These are phyloP conservation scores for Stenocarpella maydis DNA, from an alignment of 2,329 filamentous ascomycete species.

Conservation along the genomic window DNA sequence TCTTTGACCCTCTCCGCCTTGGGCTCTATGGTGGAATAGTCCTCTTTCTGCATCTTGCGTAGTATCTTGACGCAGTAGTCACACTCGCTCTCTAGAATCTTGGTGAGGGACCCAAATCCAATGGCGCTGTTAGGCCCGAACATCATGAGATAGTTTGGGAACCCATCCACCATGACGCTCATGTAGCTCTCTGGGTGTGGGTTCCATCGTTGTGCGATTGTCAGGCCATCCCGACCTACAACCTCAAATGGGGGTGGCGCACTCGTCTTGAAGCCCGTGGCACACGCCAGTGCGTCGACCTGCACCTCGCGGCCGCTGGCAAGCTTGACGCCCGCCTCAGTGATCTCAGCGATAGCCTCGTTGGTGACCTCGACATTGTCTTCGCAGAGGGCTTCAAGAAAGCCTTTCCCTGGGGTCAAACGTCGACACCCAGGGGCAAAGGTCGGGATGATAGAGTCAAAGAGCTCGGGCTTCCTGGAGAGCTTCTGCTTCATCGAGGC, in stretches of 20 bases:
- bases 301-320: conserved; percentile 42
- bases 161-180: conserved; percentile 53
- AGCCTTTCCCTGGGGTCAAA: conserved; percentile 55
- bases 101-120: conserved; percentile 55
- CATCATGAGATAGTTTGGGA: conserved; percentile 60
- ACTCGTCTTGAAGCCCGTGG: conserved; percentile 53
- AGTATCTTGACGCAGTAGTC: conserved; percentile 57
- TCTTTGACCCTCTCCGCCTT: conserved; percentile 54
- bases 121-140: conserved; percentile 58
- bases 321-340: conserved; percentile 45
- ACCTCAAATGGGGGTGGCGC: conserved; percentile 52
- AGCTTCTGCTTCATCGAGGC: conserved; percentile 51
- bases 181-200: conserved; percentile 53
- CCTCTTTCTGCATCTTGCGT: conserved; percentile 56
- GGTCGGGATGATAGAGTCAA: conserved; percentile 51
- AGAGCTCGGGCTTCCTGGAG: conserved; percentile 52
- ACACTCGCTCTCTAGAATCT: conserved; percentile 56
- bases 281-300: conserved; percentile 57
- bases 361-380: conserved; percentile 52
- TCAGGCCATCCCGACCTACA: conserved; percentile 47
- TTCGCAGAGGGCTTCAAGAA: conserved; percentile 53
- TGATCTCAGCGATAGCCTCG: conserved; percentile 46
- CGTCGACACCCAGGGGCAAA: conserved; percentile 56
- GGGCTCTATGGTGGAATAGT: conserved; percentile 54
- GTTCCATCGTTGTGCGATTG: conserved; percentile 50